Evolutionary conservation across 1,139 yeast species (phyloP), one percentile per base, ranked within the genome.

Genomic region (Pichia sorboxylosa): DNA sequence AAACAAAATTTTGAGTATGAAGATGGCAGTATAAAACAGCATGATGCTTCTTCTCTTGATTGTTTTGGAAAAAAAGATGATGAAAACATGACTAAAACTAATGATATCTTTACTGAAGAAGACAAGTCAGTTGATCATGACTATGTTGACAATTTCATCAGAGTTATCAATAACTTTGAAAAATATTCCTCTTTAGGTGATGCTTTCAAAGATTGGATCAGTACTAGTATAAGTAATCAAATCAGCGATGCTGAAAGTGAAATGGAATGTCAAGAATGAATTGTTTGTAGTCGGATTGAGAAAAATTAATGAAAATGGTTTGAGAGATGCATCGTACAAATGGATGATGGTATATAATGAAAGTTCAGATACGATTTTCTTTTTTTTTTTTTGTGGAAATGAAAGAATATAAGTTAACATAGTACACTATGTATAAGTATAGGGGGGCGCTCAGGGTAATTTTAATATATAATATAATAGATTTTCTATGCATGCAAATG

Each of bases 161-260:
- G 49, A 22, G 54, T 54, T 22, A 46, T 49, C 17, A 48, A 54
- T 34, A 51, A 52, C 32, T 51, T 52, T 36, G 58, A 54, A 30
- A 42, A 47, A 17, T 54, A 54, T 33, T 40, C 54, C 2, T 42
- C 49, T 6, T 44, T 54, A 7, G 39, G 55, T 18, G 58, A 54
- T 24, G 58, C 58, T 2, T 52, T 54, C 33, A 51, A 44, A 33
- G 58, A 54, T 34, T 54, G 58, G 58, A 26, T 52, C 26, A 44
- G 32, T 29, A 33, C 45, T 4, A 38, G 50, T 18, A 19, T 41
- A 15, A 23, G 33, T 8, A 27, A 34, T 27, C 24, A 26, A 14
- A 24, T 28, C 7, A 29, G 30, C 21, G 33, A 37, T 27, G 29
- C 32, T 22, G 33, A 30, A 9, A 21, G 26, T 13, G 29, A 31